Base-by-base conservation (phyloP, 2,329 filamentous ascomycete genomes). In the Cladophialophora chaetospira region DNA sequence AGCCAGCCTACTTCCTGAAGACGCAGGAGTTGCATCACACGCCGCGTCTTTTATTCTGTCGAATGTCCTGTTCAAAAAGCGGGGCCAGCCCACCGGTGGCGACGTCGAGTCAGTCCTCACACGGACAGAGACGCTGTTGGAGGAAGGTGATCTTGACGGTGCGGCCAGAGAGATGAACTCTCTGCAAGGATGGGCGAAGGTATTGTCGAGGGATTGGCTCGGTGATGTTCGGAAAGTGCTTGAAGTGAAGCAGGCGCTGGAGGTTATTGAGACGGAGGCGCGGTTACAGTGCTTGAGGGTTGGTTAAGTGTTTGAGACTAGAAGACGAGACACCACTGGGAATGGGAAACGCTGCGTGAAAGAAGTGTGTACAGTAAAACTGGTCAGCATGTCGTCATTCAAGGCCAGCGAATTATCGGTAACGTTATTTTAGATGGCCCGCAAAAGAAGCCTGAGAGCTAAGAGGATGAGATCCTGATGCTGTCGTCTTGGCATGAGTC, bases 41-140 rank as follows among this genome's bases (percentile, higher is more conserved):
- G 91, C 93, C 2, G 93, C 91, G 40, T 94, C 89, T 72, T 88
- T 90, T 72, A 81, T 95, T 44, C 79, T 99, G 67, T 96, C 90
- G 79, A 95, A 96, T 77, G 82, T 97, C 50, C 85, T 97, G 77
- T 97, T 99, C 83, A 91, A 91, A 80, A 97, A 97, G 82, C 86
- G 88, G 69, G 89, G 88, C 8, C 79, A 94, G 44, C 88, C 91
- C 0, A 85, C 85, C 21, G 91, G 93, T 17, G 82, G 90, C 66
- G 93, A 97, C 69, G 93, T 97, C 19, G 94, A 99, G 80, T 95
- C 91, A 68, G 87, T 97, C 58, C 82, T 99, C 44, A 89, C 89
- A 2, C 83, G 94, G 62, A 93, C 94, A 1, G 92, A 99, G 76
- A 91, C 87, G 5, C 82, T 91, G 66, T 82, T 99, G 17, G 92